phyloP scores from a whole-genome alignment of 805 yeast genomes.

The Saccharomycopsis oosterbeekiorum region DNA sequence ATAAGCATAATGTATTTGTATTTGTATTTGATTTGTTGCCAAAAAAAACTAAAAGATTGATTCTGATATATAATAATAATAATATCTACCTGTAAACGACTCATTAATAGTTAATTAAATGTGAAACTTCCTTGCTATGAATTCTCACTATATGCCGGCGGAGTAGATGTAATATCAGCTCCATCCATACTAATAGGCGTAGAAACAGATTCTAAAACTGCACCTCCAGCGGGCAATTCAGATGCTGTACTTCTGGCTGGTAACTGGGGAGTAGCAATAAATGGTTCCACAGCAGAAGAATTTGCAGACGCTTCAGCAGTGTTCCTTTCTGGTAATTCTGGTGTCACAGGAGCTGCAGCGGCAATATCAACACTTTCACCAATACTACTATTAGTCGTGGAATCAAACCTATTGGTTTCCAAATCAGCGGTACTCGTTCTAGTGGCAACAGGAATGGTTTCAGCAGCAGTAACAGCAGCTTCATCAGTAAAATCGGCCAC shows the following conservation, averaged over 20 bases:
- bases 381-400: neutral
- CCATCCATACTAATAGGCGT: neutral
- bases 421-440: neutral
- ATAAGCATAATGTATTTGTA: too few relatives aligned
- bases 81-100: too few relatives aligned
- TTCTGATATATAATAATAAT: too few relatives aligned
- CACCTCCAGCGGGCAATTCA: too few relatives aligned
- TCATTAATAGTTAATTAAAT: too few relatives aligned
- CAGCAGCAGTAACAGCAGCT: constrained; percentile 1
- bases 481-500: neutral
- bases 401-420: neutral
- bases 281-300: neutral
- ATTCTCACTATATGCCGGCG: neutral
- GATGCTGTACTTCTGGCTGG: neutral
- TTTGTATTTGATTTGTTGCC: too few relatives aligned
- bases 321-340: neutral
- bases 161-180: neutral
- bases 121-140: neutral
- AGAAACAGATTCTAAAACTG: neutral
- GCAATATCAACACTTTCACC: neutral
- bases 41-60: too few relatives aligned
- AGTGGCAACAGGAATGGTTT: neutral
- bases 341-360: neutral
- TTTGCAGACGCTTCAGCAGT: neutral
- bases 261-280: neutral